A percentile compares a stretch with the other conserved stretches of the same genome.
Conservation (phyloP, 805 yeast genomes). For the Candida koratica region DNA sequence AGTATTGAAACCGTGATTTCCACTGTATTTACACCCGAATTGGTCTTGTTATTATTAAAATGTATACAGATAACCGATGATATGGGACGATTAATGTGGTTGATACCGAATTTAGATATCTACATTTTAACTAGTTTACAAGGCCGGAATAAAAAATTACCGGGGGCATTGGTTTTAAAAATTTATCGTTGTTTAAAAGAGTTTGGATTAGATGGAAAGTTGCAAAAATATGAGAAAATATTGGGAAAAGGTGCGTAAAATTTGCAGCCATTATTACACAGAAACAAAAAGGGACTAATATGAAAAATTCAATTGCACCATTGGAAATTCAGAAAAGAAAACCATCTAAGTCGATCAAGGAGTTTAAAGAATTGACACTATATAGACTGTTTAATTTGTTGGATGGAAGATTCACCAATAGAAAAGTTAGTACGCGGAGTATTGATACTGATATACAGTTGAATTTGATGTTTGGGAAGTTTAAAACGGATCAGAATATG, state of each 20-base stretch:
- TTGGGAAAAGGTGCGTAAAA: no score
- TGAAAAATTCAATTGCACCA: neutral
- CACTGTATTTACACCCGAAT: conserved; percentile 19
- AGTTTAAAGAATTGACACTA: conserved; percentile 1
- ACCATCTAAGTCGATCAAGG: neutral
- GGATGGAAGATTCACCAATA: conserved; percentile 3
- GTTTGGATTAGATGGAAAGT: conserved; percentile 29
- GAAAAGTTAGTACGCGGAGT: neutral
- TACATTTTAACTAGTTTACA: conserved; percentile 4
- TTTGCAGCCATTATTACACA: neutral
- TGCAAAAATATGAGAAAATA: conserved; percentile 19
- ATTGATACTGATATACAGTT: conserved; percentile 3
- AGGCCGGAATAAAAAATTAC: neutral
- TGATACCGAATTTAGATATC: conserved; percentile 31
- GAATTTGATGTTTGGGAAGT: conserved; percentile 2
- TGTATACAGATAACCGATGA: conserved; percentile 26
- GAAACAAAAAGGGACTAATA: neutral
- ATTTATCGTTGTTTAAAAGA: conserved; percentile 19
- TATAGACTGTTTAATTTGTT: neutral
- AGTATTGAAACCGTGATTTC: conserved; percentile 13
- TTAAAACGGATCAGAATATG: no score
- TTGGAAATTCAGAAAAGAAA: neutral
- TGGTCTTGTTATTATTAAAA: conserved; percentile 21
- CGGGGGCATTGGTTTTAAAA: conserved; percentile 17
- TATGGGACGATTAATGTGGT: conserved; percentile 33